Conservation (phyloP, 2,329 filamentous ascomycete species). For the Akanthomyces muscarius region DNA sequence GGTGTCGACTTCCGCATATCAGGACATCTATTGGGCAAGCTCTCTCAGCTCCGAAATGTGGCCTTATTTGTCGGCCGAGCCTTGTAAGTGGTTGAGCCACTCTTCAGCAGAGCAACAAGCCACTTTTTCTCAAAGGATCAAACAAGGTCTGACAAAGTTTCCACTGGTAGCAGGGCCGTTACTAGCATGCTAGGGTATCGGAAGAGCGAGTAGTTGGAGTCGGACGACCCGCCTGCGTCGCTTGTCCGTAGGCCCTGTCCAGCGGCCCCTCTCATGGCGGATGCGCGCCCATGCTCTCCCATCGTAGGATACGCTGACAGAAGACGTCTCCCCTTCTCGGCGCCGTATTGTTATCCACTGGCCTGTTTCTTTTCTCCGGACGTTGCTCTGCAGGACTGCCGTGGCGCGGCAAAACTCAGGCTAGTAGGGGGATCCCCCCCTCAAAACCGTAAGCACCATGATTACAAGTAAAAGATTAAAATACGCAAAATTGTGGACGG, state of each 20-base stretch:
- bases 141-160: too few species aligned
- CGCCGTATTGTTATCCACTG: too few species aligned
- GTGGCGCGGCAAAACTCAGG: not conserved
- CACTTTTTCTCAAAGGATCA: not conserved
- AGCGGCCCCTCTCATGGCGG: too few species aligned
- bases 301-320: too few species aligned
- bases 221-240: not conserved
- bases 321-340: too few species aligned
- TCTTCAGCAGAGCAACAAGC: not conserved
- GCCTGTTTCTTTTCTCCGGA: too few species aligned
- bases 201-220: not conserved
- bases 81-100: not conserved
- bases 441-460: not conserved
- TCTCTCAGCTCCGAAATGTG: not conserved
- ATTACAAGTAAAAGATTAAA: not conserved
- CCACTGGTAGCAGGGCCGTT: not conserved
- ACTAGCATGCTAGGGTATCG: conserved; percentile 3
- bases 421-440: not conserved
- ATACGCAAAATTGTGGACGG: not conserved
- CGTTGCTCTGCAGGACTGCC: not conserved
- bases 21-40: not conserved
- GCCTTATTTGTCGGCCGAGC: not conserved
- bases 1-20: too few species aligned
- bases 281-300: too few species aligned
- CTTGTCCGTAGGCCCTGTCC: conserved; percentile 14